Base-by-base conservation (phyloP, 176 grass and related monocot species). In the Poa annua region DNA sequence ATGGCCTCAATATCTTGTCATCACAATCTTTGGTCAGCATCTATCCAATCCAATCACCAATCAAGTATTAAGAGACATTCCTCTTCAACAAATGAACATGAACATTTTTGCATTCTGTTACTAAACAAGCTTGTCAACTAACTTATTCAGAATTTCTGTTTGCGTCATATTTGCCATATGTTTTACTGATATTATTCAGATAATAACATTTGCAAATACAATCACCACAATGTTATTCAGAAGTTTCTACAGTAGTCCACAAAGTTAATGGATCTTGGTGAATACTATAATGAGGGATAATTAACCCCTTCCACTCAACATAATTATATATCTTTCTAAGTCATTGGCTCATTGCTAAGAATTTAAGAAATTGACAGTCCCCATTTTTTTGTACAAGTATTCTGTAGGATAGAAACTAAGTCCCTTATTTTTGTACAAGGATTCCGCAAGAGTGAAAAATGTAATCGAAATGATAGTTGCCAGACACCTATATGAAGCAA, bases 21-120 rank as follows among this genome's bases (percentile, higher is more conserved):
- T 1, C 73, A 35, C 29, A 75, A 15, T 47, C 59, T 33, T 64
- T 33, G 25, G 76, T 49, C 19, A 32, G 42, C 56, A 79, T 33
- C 42, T 75, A 81, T 13, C 24, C 60, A 75, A 81, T 13, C 24
- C 60, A 75, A 86, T 66, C 13, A 75, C 75, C 47, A 24, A 81
- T 35, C 19, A 12, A 68, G 62, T 16, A 77, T 12, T 15, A 42
- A 87, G 66, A 75, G 48, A 64, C 12, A 80, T 80, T 52, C 24
- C 36, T 55, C 29, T 65, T 81, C 21, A 53, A 33, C 35, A 77
- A 77, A 68, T 55, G 34, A 25, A 69, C 16, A 57, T 0, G 3
- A 66, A 24, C 16, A n/a, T 35, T 35, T 44, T 15, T 54, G 24
- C 7, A 47, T 22, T 51, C 34, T 66, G 11, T 75, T 39, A 86